Evolutionary conservation across 306 rosid genomes (phyloP).

Genomic region (Cicer cuneatum): DNA sequence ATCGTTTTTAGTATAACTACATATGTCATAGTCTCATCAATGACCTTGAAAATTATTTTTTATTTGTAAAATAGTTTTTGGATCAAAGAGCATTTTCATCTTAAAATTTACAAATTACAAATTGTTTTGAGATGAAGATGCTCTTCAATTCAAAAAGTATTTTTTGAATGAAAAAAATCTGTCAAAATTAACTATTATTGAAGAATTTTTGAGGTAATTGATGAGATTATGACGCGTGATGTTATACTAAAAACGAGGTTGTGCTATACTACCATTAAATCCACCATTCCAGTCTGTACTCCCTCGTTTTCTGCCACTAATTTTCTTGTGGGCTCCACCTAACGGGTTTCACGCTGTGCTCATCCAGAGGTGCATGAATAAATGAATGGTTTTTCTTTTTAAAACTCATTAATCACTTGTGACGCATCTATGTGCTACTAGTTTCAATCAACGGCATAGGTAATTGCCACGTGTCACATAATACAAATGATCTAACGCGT

Average conservation of each 20-base stretch:
- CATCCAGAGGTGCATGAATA: constrained; percentile 28
- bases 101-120: no score
- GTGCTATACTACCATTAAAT: background rate
- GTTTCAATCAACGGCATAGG: constrained; percentile 18
- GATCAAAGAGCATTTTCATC: no score
- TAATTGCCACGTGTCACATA: constrained; percentile 27
- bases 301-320: background rate
- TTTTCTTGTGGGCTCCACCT: constrained; percentile 25
- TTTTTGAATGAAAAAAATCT: no score
- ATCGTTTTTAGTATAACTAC: no score
- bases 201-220: no score
- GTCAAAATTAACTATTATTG: no score
- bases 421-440: background rate
- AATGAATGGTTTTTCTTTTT: background rate
- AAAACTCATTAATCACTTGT: background rate
- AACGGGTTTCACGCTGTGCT: background rate
- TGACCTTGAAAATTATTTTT: no score
- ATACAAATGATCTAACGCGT: constrained; percentile 52
- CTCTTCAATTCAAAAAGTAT: no score
- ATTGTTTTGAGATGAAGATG: no score
- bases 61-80: no score
- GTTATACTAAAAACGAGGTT: background rate
- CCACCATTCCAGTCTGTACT: constrained; percentile 8
- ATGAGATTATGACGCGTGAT: no score
- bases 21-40: no score